phyloP scores from a whole-genome alignment of 306 rosid genomes.

The Quillaja saponaria region DNA sequence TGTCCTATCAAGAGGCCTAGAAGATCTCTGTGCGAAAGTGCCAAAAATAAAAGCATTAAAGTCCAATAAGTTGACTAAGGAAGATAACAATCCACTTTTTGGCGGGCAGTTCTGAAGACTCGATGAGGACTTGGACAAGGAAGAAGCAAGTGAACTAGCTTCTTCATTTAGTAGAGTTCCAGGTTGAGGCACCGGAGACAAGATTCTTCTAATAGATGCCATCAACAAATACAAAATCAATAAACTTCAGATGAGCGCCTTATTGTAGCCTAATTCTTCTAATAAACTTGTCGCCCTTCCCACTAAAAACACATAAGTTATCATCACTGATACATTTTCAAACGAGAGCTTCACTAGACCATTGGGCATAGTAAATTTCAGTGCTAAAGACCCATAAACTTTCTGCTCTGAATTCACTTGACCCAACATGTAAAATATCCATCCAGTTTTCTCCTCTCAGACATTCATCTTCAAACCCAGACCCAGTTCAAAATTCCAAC shows the following conservation, averaged over 20 bases:
- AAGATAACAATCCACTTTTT: constrained; percentile 47
- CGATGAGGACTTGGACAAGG: constrained; percentile 67
- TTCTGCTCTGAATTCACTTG: too few relatives aligned
- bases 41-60: constrained; percentile 51
- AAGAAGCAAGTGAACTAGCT: constrained; percentile 64
- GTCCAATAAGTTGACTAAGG: constrained; percentile 42
- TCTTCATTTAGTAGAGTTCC: constrained; percentile 58
- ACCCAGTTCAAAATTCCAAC: too few relatives aligned
- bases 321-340: too few relatives aligned
- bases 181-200: constrained; percentile 73
- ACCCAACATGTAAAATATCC: too few relatives aligned
- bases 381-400: too few relatives aligned
- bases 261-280: not conserved
- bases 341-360: too few relatives aligned
- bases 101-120: constrained; percentile 51
- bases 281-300: too few relatives aligned
- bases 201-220: constrained; percentile 84
- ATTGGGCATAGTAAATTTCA: too few relatives aligned
- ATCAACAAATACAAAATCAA: constrained; percentile 39
- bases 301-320: too few relatives aligned
- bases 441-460: too few relatives aligned
- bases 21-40: constrained; percentile 52
- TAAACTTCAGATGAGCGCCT: constrained; percentile 16
- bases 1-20: constrained; percentile 61
- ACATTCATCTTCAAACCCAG: too few relatives aligned